phyloP scores from a whole-genome alignment of 257 asterid species.

The Thymus mandschuricus region DNA sequence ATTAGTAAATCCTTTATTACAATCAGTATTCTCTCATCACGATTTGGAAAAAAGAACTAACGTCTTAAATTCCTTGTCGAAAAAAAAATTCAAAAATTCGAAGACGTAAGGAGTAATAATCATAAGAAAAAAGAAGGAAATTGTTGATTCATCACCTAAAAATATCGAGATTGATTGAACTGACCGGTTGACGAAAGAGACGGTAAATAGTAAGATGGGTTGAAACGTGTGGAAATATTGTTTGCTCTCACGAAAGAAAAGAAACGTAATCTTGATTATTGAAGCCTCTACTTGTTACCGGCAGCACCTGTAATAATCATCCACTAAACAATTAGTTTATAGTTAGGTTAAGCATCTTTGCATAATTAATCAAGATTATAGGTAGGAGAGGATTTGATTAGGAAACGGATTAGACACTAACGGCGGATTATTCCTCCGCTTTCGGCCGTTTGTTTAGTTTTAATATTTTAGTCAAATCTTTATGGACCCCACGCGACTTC shows the following conservation, averaged over 20 bases:
- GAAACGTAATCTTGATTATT: conserved; percentile 12
- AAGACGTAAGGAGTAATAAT: no score
- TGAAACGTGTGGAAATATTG: conserved; percentile 29
- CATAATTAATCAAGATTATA: conserved; percentile 15
- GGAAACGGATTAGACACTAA: conserved; percentile 29
- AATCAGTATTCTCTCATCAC: no score
- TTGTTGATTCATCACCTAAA: not conserved
- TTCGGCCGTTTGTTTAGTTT: conserved; percentile 39
- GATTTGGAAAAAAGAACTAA: no score
- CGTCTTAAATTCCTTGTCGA: no score
- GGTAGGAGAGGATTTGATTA: conserved; percentile 20
- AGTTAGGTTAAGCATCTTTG: conserved; percentile 14
- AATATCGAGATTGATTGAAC: not conserved
- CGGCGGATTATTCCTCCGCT: conserved; percentile 37
- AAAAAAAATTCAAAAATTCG: no score
- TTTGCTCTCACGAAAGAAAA: conserved; percentile 17
- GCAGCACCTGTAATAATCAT: conserved; percentile 36
- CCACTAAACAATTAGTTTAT: conserved; percentile 33
- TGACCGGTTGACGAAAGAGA: not conserved
- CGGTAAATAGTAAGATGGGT: not conserved
- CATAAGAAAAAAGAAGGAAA: no score
- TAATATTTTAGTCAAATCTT: conserved; percentile 29
- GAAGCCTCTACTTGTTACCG: conserved; percentile 23
- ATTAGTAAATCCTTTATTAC: no score
- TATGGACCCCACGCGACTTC: conserved; percentile 16